Conservation (phyloP, 805 yeast genomes). For the Saturnispora bothae region DNA sequence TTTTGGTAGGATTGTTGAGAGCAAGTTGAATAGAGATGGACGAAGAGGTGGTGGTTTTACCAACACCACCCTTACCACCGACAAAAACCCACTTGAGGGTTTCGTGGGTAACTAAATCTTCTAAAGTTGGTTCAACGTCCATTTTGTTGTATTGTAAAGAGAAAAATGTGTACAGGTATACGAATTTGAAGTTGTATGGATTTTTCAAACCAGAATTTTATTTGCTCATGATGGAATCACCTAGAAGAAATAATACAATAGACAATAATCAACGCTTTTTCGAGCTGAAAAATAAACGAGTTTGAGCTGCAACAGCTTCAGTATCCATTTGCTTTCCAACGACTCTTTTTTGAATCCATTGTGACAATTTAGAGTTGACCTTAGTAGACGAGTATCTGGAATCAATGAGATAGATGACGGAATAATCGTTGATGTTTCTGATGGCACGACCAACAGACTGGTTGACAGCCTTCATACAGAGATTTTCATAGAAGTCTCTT, state of each 20-base stretch:
- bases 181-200: neutral
- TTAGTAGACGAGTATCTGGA: slow-evolving; percentile 35
- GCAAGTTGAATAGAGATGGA: slow-evolving; percentile 94
- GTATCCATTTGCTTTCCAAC: slow-evolving; percentile 1
- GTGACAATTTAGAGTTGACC: slow-evolving; percentile 52
- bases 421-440: slow-evolving; percentile 72
- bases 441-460: slow-evolving; percentile 91
- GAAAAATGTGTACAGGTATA: neutral
- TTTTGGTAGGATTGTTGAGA: slow-evolving; percentile 62
- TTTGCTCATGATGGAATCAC: neutral
- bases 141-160: slow-evolving; percentile 35
- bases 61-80: slow-evolving; percentile 99
- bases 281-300: slow-evolving; percentile 7
- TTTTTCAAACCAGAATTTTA: neutral
- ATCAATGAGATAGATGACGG: slow-evolving; percentile 66
- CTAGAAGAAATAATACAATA: neutral
- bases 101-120: slow-evolving; percentile 52
- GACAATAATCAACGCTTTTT: neutral
- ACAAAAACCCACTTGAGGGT: slow-evolving; percentile 92
- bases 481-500: slow-evolving; percentile 59
- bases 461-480: slow-evolving; percentile 85
- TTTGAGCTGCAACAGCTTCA: neutral
- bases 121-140: slow-evolving; percentile 59
- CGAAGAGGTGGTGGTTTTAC: slow-evolving; percentile 95
- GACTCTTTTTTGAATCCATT: slow-evolving; percentile 54